Percentiles rank a stretch among this genome's conserved stretches.
phyloP scores from a whole-genome alignment of 192 early-diverging fungal genomes.

The Backusella parvicylindrica region DNA sequence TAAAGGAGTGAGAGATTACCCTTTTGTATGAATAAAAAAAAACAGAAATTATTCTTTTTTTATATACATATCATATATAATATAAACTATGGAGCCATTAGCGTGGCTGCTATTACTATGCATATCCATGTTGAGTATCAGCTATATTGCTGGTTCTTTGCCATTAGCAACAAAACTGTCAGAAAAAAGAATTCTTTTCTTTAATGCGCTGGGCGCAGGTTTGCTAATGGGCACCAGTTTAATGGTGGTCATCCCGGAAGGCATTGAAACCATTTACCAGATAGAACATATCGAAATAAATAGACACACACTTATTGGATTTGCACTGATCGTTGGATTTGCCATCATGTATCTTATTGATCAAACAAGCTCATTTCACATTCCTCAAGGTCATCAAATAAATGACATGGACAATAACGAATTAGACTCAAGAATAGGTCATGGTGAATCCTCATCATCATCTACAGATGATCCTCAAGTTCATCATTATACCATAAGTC shows the following conservation, averaged over 20 bases:
- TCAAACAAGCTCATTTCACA: constrained; percentile 48
- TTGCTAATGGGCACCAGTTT: constrained; percentile 87
- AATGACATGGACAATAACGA: background rate
- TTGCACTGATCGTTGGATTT: constrained; percentile 79
- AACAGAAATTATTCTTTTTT: too few species aligned
- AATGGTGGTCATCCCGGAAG: constrained; percentile 93
- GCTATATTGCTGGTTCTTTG: constrained; percentile 81
- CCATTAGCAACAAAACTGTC: constrained; percentile 80
- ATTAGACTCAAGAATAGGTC: background rate
- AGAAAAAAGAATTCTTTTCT: constrained; percentile 62
- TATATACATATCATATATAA: too few species aligned
- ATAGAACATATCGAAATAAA: background rate
- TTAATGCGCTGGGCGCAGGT: constrained; percentile 85
- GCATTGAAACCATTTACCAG: constrained; percentile 81
- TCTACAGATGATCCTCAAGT: background rate
- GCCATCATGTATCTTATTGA: constrained; percentile 88
- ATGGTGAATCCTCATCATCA: too few species aligned
- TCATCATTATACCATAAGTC: background rate
- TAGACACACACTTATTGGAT: constrained; percentile 51
- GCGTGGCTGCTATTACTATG: constrained; percentile 60
- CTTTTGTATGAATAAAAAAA: too few species aligned
- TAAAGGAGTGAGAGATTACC: too few species aligned
- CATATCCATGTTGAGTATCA: constrained; percentile 79
- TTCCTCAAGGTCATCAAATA: background rate
- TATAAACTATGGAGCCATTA: constrained; percentile 49